phyloP scores from a whole-genome alignment of 148 eudicot genomes.

The Cornus suecica region DNA sequence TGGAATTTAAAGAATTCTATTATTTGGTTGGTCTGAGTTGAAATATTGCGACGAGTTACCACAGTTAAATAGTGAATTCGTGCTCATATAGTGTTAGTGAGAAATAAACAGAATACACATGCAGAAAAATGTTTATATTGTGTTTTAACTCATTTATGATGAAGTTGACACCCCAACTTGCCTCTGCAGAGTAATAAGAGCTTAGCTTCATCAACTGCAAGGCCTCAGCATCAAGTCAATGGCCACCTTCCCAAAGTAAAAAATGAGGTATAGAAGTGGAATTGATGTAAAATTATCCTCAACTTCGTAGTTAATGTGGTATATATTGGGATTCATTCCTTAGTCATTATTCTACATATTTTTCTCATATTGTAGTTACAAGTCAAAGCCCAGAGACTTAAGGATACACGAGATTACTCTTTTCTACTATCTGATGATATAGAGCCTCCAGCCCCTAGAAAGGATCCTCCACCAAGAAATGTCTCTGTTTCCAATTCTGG shows the following conservation, averaged over 20 bases:
- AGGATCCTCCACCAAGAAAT: conserved; percentile 34
- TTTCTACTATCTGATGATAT: conserved; percentile 78
- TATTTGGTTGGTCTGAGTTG: no score
- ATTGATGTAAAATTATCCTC: not conserved
- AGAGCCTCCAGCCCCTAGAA: conserved; percentile 52
- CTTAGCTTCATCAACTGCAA: conserved; percentile 27
- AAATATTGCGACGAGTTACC: no score
- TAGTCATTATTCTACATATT: not conserved
- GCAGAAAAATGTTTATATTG: not conserved
- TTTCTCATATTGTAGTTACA: conserved; percentile 39
- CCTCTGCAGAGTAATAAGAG: conserved; percentile 47
- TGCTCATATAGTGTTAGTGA: not conserved
- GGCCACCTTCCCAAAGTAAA: conserved; percentile 20
- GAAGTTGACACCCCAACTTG: not conserved
- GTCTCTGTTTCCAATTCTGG: conserved; percentile 43
- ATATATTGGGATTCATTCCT: not conserved
- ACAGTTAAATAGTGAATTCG: no score
- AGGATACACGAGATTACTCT: conserved; percentile 86
- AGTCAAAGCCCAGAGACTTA: conserved; percentile 58
- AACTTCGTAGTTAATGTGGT: not conserved
- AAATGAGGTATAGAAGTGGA: conserved; percentile 34
- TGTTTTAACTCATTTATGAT: not conserved
- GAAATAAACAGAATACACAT: not conserved
- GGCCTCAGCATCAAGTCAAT: conserved; percentile 39
- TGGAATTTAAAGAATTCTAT: no score